Evolutionary conservation across 345 rosid genomes (phyloP).

Genomic region (Bruguiera parviflora): DNA sequence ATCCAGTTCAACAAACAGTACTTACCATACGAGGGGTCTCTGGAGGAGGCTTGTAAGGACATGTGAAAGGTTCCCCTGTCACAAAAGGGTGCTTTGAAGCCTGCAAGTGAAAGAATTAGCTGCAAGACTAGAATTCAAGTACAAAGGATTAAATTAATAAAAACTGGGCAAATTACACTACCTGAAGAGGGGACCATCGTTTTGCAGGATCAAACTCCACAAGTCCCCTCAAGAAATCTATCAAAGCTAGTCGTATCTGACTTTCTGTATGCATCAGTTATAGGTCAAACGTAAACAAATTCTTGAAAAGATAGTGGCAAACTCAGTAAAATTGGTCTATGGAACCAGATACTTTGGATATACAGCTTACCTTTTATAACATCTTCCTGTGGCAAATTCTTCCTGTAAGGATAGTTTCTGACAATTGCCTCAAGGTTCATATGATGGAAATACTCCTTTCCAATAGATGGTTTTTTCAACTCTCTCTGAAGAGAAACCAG

Average conservation of each 20-base stretch:
- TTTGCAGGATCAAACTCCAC: slow-evolving; percentile 98
- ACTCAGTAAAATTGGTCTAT: background rate
- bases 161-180: slow-evolving; percentile 26
- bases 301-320: slow-evolving; percentile 19
- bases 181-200: slow-evolving; percentile 99
- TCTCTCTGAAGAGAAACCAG: slow-evolving; percentile 63
- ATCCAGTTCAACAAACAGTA: slow-evolving; percentile 7
- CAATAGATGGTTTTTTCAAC: slow-evolving; percentile 72
- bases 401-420: slow-evolving; percentile 72
- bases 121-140: slow-evolving; percentile 1
- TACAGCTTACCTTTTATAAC: slow-evolving; percentile 59
- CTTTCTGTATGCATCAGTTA: slow-evolving; percentile 53
- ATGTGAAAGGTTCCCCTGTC: slow-evolving; percentile 93
- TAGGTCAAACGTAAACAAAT: slow-evolving; percentile 16
- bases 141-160: slow-evolving; percentile 15
- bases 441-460: slow-evolving; percentile 93
- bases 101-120: slow-evolving; percentile 41
- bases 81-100: slow-evolving; percentile 98
- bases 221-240: slow-evolving; percentile 97
- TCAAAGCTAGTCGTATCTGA: slow-evolving; percentile 79
- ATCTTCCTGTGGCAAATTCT: slow-evolving; percentile 77
- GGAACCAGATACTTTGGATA: slow-evolving; percentile 9
- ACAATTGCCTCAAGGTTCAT: slow-evolving; percentile 92
- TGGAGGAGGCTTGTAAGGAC: slow-evolving; percentile 79
- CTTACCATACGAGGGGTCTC: slow-evolving; percentile 91